phyloP scores from a whole-genome alignment of 2,329 filamentous ascomycete genomes.

The Botrytis pseudocinerea region DNA sequence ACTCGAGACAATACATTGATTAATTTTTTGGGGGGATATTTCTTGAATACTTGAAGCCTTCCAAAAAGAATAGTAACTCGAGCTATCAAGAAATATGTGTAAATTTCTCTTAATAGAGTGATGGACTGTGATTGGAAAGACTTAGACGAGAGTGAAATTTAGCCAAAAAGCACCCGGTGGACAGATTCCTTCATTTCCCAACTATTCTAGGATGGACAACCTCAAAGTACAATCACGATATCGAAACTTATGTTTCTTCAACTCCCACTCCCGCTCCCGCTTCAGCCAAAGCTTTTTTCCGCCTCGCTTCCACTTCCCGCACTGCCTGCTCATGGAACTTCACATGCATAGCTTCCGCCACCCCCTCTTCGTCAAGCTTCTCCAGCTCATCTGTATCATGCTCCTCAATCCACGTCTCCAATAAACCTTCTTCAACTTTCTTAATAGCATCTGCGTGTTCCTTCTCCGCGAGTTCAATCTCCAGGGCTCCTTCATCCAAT shows the following conservation, averaged over 20 bases:
- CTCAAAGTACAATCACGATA: neutral
- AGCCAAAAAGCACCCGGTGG: too few relatives aligned
- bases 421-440: rapidly evolving
- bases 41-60: too few relatives aligned
- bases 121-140: neutral
- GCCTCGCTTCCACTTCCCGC: neutral
- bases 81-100: neutral
- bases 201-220: too few relatives aligned
- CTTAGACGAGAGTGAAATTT: neutral
- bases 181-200: neutral
- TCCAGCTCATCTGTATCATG: neutral
- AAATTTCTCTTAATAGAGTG: rapidly evolving
- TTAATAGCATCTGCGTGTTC: too few relatives aligned
- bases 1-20: neutral
- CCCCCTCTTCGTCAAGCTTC: neutral
- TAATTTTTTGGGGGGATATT: too few relatives aligned
- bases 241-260: neutral
- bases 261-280: neutral
- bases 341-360: rapidly evolving
- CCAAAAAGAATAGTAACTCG: rapidly evolving
- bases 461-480: neutral
- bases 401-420: too few relatives aligned
- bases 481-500: neutral
- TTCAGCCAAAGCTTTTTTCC: neutral
- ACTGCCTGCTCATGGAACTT: neutral